Evolutionary conservation across 345 rosid genomes (phyloP).

Genomic region (Cardiospermum halicacabum): DNA sequence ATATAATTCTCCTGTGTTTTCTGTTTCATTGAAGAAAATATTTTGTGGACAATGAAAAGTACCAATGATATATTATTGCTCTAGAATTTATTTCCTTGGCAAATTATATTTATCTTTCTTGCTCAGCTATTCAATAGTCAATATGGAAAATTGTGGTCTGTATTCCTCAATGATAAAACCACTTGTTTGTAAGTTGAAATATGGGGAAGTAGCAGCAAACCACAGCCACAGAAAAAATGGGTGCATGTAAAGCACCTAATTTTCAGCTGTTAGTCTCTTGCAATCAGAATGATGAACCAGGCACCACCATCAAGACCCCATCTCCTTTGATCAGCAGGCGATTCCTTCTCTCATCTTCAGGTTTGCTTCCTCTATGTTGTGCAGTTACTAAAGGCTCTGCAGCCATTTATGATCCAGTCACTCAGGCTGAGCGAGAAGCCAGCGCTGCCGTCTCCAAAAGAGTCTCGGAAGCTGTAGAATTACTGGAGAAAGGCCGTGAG

Average conservation of each 20-base stretch:
- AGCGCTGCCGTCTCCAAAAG: constrained; percentile 27
- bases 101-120: neutral
- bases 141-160: neutral
- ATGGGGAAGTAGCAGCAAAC: neutral
- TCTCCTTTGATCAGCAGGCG: constrained; percentile 22
- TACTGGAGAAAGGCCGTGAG: constrained; percentile 47
- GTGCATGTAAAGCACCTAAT: constrained; percentile 33
- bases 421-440: constrained; percentile 29
- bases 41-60: neutral
- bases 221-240: constrained; percentile 13
- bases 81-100: neutral
- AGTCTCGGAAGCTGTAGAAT: constrained; percentile 35
- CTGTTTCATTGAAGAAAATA: neutral
- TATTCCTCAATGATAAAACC: no score
- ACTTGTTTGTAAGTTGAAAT: no score
- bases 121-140: no score
- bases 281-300: neutral
- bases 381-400: constrained; percentile 25
- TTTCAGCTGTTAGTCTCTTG: constrained; percentile 24
- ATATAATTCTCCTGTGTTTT: neutral
- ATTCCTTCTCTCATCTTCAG: constrained; percentile 22
- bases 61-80: neutral
- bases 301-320: constrained; percentile 6
- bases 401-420: constrained; percentile 35
- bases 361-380: neutral